Base-by-base conservation (phyloP, 2,329 filamentous ascomycete species). In the Fusarium mexicanum region DNA sequence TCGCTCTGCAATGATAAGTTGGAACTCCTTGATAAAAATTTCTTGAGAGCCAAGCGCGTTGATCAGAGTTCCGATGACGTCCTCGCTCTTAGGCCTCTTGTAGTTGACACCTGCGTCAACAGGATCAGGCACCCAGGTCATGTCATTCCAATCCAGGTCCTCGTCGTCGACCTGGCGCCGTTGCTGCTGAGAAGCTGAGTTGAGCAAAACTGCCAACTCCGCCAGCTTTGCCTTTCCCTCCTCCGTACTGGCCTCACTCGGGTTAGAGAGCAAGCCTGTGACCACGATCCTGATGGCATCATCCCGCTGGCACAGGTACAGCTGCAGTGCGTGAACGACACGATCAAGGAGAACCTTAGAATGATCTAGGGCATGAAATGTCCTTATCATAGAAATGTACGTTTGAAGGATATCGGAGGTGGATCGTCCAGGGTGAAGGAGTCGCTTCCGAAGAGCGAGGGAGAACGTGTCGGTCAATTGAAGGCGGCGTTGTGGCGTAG, bases 31-130 rank as follows among this genome's bases (percentile, higher is more conserved):
- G 82, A 98, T 96, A 79, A 98, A 98, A 51, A 93, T 89, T 59
- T 98, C 96, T 75, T 95, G 94, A 24, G 93, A 93, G 18, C 98
- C 96, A 75, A 98, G 93, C 1, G 97, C 90, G 67, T 91, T 93
- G 75, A 98, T 93, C 48, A 99, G 86, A 60, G 95, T 97, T 60
- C 95, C 95, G 65, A 98, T 94, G 18, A 98, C 92, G 81, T 99
- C 96, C 73, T 95, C 93, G 48, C 91, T 93, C 81, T 94, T 97
- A 17, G 94, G 94, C 67, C 95, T 92, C 79, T 93, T 94, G 85
- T 98, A 98, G 80, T 98, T 94, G 54, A 94, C 93, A 16, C 94
- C 95, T 4, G 96, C 96, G 80, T 99, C 96, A 44, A 97, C 91
- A 0, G 96, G 96, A 77, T 98, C 94, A 3, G 96, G 96, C 41